Evolutionary conservation across 306 rosid species (phyloP), one percentile per base, ranked within the genome.

Genomic region (Prunus padus): DNA sequence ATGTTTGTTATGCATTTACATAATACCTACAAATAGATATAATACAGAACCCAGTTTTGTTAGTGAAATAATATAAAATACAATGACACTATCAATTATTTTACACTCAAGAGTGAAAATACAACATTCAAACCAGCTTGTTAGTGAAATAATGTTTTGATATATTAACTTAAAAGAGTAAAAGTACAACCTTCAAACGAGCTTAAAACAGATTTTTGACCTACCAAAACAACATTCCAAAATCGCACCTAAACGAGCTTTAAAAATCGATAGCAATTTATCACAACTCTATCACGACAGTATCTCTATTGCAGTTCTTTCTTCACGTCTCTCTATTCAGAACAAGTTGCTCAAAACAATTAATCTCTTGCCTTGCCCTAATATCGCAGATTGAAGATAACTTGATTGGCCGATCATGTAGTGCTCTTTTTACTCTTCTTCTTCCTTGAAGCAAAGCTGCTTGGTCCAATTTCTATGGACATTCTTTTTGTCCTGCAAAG

Each of bases 371-470:
- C 47, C 45, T 64, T 14, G 7, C 46, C 37, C 19, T 25, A 12
- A 59, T 15, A n/a, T 61, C 2, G 6, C 30, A 57, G 60, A 78
- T 65, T 60, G 18, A 63, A 61, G 77, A 16, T 4, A 72, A 19
- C 74, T 63, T 3, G 42, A n/a, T 46, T 63, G 26, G 20, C 30
- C 44, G 20, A 82, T 79, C 85, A 88, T 56, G 46, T 45, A 0
- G 59, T 67, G 71, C 66, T 79, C 77, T 83, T 87, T 87, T 90
- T 95, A 69, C 81, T 84, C 86, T 92, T 95, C 89, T 94, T 94
- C 89, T 95, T 92, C 81, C 97, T 90, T 22, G 97, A 85, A 45
- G 97, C 97, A 86, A 84, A 89, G 86, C 93, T 90, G 86, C 97
- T 85, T 3, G 95, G 98, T 81, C 96, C 97, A 69, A 94, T 82